Conservation (phyloP, 169 alveolate species). For the Plasmodium reichenowi region DNA sequence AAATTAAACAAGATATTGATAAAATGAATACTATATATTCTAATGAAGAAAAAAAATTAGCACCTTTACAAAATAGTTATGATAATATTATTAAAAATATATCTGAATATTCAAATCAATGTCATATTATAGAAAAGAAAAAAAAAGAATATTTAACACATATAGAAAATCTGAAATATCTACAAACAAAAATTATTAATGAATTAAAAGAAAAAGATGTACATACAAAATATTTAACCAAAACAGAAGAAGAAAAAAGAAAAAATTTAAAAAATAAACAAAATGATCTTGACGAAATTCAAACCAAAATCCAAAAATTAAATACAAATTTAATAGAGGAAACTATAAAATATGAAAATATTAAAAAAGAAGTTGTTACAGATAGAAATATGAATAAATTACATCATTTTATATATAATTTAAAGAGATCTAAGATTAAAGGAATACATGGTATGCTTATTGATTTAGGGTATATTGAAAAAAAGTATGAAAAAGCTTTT, state of each 20-base stretch:
- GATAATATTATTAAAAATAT: slow-evolving; percentile 76
- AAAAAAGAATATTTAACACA: slow-evolving; percentile 35
- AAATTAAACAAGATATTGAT: slow-evolving; percentile 77
- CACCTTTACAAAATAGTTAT: slow-evolving; percentile 83
- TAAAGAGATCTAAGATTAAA: slow-evolving; percentile 76
- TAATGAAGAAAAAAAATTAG: slow-evolving; percentile 78
- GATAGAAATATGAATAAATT: slow-evolving; percentile 75
- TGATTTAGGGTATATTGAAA: slow-evolving; percentile 92
- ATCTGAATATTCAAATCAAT: slow-evolving; percentile 73
- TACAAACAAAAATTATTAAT: slow-evolving; percentile 52
- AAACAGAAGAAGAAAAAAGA: slow-evolving; percentile 21
- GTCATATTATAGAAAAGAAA: slow-evolving; percentile 77
- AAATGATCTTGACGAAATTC: slow-evolving; percentile 32
- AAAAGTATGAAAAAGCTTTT: slow-evolving; percentile 91
- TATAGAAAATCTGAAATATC: slow-evolving; percentile 20
- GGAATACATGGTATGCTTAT: slow-evolving; percentile 95
- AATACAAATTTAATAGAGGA: slow-evolving; percentile 29
- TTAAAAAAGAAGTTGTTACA: slow-evolving; percentile 70
- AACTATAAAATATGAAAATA: slow-evolving; percentile 78
- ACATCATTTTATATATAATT: slow-evolving; percentile 77
- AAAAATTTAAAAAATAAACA: slow-evolving; percentile 19
- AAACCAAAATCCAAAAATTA: slow-evolving; percentile 25
- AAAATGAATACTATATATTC: slow-evolving; percentile 77
- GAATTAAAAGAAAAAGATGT: slow-evolving; percentile 70
- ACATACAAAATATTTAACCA: slow-evolving; percentile 34